A percentile compares a stretch with the other conserved stretches of the same genome.
phyloP scores from a whole-genome alignment of 345 rosid species.

The Eucalyptus leucophloia region DNA sequence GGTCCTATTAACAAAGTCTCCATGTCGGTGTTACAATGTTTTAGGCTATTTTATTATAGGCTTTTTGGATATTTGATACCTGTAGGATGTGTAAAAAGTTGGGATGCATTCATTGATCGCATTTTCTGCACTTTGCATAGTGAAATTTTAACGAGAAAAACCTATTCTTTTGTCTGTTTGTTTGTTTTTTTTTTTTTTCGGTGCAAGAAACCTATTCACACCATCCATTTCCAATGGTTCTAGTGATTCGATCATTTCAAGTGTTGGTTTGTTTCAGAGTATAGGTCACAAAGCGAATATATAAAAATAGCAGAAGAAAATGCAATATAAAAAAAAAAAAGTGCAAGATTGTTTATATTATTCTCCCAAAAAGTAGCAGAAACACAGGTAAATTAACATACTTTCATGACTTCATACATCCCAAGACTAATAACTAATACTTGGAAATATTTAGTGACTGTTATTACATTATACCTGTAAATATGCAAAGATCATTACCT shows the following conservation, averaged over 20 bases:
- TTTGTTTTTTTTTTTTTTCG: too few species aligned
- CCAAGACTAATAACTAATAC: not conserved
- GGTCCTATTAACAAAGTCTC: not conserved
- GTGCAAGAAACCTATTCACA: not conserved
- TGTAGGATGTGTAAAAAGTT: not conserved
- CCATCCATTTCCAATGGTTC: not conserved
- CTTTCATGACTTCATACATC: not conserved
- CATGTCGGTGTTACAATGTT: not conserved
- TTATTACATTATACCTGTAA: not conserved
- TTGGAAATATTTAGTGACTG: not conserved
- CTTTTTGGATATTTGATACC: not conserved
- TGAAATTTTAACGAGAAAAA: not conserved
- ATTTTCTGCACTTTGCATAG: not conserved
- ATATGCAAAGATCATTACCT: not conserved
- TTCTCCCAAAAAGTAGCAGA: not conserved
- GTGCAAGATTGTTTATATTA: not conserved
- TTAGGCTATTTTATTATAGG: not conserved
- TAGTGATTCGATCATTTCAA: not conserved
- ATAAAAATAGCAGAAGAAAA: not conserved
- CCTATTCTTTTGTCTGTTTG: too few species aligned
- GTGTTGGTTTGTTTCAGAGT: not conserved
- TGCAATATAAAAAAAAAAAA: not conserved
- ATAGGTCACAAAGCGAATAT: not conserved
- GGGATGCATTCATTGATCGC: not conserved
- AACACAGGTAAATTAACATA: not conserved